Evolutionary conservation across 108 stramenopile genomes (phyloP).

Genomic region (Fragilariopsis cylindrus): DNA sequence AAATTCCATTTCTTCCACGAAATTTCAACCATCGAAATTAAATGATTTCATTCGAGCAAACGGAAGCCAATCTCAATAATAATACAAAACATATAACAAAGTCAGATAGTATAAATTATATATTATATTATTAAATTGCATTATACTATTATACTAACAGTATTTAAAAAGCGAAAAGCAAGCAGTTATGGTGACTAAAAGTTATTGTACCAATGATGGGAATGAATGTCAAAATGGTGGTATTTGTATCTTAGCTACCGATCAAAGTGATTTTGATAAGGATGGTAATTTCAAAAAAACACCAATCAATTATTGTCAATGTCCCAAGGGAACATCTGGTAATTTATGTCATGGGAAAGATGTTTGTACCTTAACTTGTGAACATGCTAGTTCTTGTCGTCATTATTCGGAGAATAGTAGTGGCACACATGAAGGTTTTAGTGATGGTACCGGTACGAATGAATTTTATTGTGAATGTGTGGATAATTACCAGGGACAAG

Average conservation of each 20-base stretch:
- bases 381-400: background rate
- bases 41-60: too few species aligned
- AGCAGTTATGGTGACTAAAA: background rate
- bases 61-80: too few species aligned
- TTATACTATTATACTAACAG: too few species aligned
- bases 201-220: background rate
- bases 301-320: background rate
- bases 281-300: background rate
- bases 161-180: too few species aligned
- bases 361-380: background rate
- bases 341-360: background rate
- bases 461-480: slow-evolving; percentile 4
- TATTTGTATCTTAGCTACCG: background rate
- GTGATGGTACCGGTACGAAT: too few species aligned
- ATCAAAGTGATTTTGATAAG: background rate
- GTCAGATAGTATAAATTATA: too few species aligned
- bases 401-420: background rate
- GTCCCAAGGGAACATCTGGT: slow-evolving; percentile 9
- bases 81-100: too few species aligned
- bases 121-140: too few species aligned
- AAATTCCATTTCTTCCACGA: too few species aligned
- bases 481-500: background rate
- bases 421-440: background rate
- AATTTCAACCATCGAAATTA: too few species aligned
- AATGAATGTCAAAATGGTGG: slow-evolving; percentile 1